Evolutionary conservation across 345 rosid genomes (phyloP).

Genomic region (Excoecaria agallocha): DNA sequence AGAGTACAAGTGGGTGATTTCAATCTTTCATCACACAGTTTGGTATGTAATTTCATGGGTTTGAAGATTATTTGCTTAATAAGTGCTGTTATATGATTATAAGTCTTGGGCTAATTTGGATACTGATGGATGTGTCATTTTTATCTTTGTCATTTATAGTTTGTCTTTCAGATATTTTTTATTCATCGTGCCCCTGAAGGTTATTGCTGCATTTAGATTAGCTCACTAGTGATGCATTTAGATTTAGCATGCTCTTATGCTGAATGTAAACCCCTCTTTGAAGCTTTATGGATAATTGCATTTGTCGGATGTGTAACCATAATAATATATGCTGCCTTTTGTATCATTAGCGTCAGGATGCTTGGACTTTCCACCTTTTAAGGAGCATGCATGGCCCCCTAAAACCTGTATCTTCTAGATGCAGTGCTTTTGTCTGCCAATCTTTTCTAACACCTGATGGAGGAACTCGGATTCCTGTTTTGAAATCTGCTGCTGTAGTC

Average conservation of each 20-base stretch:
- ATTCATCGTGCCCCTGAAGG: neutral
- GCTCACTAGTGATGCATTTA: too few species aligned
- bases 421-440: constrained; percentile 50
- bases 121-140: neutral
- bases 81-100: neutral
- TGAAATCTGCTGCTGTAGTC: constrained; percentile 48
- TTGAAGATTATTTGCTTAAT: neutral
- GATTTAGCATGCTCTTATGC: neutral
- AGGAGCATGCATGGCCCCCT: constrained; percentile 37
- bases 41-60: constrained; percentile 43
- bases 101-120: neutral
- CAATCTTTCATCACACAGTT: constrained; percentile 52
- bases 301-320: neutral
- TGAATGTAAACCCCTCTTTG: neutral
- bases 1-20: constrained; percentile 37
- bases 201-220: neutral
- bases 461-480: constrained; percentile 49
- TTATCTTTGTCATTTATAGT: constrained; percentile 5
- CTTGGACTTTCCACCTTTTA: constrained; percentile 56
- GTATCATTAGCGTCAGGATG: constrained; percentile 49
- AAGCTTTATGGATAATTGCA: neutral
- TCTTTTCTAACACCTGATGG: constrained; percentile 49
- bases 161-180: neutral
- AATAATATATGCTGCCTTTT: constrained; percentile 16
- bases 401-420: constrained; percentile 41